Evolutionary conservation across 2,329 filamentous ascomycete species (phyloP).

Genomic region (Teratosphaeria pseudoeucalypti): DNA sequence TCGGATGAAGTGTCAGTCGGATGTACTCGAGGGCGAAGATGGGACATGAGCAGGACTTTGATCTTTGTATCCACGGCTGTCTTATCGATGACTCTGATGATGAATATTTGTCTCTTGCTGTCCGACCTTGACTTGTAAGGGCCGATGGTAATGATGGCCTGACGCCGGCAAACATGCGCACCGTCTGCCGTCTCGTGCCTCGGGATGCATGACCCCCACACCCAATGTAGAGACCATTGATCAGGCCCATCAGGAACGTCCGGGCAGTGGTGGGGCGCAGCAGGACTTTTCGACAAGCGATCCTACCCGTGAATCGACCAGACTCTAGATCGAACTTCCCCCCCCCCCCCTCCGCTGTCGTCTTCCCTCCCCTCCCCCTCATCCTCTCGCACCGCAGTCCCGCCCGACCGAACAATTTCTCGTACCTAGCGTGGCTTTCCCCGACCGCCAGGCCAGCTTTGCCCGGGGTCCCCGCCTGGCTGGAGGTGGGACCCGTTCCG

Average conservation of each 20-base stretch:
- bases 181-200: background rate
- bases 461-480: slow-evolving; percentile 55
- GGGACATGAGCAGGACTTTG: background rate
- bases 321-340: background rate
- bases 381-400: background rate
- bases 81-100: background rate
- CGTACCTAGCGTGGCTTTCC: slow-evolving; percentile 45
- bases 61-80: background rate
- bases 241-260: background rate
- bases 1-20: background rate
- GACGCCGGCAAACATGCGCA: background rate
- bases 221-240: background rate
- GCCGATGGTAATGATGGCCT: background rate
- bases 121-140: background rate
- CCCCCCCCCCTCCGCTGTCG: background rate
- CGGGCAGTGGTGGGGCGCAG: background rate
- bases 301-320: background rate
- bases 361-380: background rate
- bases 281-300: background rate
- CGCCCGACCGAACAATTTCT: slow-evolving; percentile 18
- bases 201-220: background rate
- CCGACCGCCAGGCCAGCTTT: slow-evolving; percentile 59
- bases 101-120: background rate
- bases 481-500: slow-evolving; percentile 51
- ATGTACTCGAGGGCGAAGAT: background rate